Evolutionary conservation across 805 yeast genomes (phyloP), one percentile per base, ranked within the genome.

Genomic region (Yamadazyma sp.): DNA sequence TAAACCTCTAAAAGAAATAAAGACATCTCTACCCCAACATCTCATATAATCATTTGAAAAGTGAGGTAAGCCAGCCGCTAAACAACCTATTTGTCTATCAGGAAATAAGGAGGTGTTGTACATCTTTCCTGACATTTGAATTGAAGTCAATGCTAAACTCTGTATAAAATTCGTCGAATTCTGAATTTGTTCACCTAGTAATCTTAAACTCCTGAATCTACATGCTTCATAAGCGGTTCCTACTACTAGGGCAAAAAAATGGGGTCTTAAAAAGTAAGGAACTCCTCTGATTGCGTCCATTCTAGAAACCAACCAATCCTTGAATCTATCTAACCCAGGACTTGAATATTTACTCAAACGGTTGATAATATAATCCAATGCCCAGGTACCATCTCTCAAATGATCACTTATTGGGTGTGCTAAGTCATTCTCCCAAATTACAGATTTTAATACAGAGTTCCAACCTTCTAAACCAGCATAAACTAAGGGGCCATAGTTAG

Each of bases 21-120:
- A 93, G 1, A 88, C 95, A 60, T 91, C 98, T 53, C 98, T 75
- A 15, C 98, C 98, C 98, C 98, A 91, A 56, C 96, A 87, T 58
- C 98, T 74, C 96, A 91, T 88, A 58, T 84, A 89, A 45, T 83
- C 87, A 39, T 74, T 75, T 54, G 93, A 81, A 62, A 91, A 91
- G 60, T 88, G 97, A 2, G 98, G 98, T 42, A 91, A 70, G 1
- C 98, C 98, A 1, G 98, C 98, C 11, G 98, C 96, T 76, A 91
- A 69, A 27, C 86, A 76, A 2, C 95, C 84, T 11, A 79, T 73
- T 27, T 69, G 62, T 8, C 69, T 62, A 26, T 62, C 64, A 2
- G 98, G 94, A 18, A 70, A 61, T 35, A 93, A 68, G 0, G 96
- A 85, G 0, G 96, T 86, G 16, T 78, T 76, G 30, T 77, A 71